These are phyloP conservation scores for Apodospora peruviana DNA, from an alignment of 495 filamentous ascomycete species.

Conservation along the genomic window DNA sequence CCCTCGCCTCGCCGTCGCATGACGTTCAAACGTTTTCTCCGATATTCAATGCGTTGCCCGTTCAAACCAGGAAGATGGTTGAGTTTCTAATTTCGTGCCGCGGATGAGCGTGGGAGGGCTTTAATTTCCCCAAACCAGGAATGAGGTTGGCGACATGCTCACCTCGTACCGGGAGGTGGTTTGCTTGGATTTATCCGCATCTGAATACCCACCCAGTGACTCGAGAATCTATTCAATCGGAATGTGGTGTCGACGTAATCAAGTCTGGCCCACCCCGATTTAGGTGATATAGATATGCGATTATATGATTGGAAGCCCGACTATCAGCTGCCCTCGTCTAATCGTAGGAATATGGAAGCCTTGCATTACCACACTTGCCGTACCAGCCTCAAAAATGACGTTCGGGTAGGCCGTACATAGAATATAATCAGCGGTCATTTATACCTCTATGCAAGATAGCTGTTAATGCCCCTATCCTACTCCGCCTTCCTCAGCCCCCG, in stretches of 20 bases:
- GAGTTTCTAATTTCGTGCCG: conserved; percentile 12
- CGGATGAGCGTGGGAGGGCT: conserved; percentile 9
- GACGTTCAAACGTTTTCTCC: conserved; percentile 13
- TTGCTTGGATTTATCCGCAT: conserved; percentile 15
- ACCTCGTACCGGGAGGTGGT: conserved; percentile 8
- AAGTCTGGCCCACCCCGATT: too few species aligned
- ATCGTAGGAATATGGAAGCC: not conserved
- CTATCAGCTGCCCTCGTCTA: conserved; percentile 10
- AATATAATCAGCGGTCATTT: conserved; percentile 14
- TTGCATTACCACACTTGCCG: conserved; percentile 7
- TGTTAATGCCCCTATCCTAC: conserved; percentile 2
- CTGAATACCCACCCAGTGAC: conserved; percentile 11
- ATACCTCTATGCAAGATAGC: conserved; percentile 14
- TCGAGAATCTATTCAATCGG: too few species aligned
- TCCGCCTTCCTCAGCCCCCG: conserved; percentile 6
- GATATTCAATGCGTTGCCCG: not conserved
- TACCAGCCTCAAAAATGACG: conserved; percentile 6
- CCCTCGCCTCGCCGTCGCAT: conserved; percentile 5
- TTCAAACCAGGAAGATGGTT: conserved; percentile 11
- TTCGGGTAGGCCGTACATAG: not conserved
- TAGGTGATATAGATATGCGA: conserved; percentile 2
- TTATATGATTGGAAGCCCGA: conserved; percentile 17
- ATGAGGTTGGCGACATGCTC: conserved; percentile 13
- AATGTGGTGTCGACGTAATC: too few species aligned
- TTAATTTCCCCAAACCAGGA: conserved; percentile 14